Evolutionary conservation across 108 stramenopile genomes (phyloP), one percentile per base, ranked within the genome.

Genomic region (Chaetoceros muelleri): DNA sequence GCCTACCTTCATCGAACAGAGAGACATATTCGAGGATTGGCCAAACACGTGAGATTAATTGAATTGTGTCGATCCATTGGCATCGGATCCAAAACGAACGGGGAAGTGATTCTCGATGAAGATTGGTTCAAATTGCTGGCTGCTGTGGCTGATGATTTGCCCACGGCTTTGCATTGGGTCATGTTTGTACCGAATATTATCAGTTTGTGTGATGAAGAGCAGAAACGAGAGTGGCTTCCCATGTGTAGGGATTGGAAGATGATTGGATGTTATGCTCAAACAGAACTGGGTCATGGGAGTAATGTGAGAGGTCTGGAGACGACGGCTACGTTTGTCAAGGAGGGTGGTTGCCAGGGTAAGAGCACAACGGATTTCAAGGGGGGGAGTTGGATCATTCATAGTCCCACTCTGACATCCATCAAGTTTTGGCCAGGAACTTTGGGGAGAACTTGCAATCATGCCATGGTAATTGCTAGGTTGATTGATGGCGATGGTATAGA

Each of bases 391-490:
- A 65, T 90, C 19, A 74, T 97, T 23, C 53, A 97, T 60, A 83
- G 83, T 21, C 96, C 96, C 0, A 90, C 91, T 1, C 49, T 95
- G 46, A 94, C 95, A 2, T 81, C 82, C 53, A 58, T 71, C 30
- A 96, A 96, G 50, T 95, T 94, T 71, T 98, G 98, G 98, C 96
- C 95, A 27, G 95, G 95, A 3, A 93, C 91, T 1, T 53, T 96
- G 54, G 98, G 96, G 1, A 76, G 79, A 24, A 95, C 93, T 2
- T 95, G 93, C 64, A 98, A 85, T 62, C 93, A 96, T 60, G 95
- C 95, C 53, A 94, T 96, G 85, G 95, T 98, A 19, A 96, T 95
- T 67, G 98, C 98, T 10, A 93, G 81, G 24, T 71, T 96, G 24
- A 88, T 98, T 52, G 90, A 95, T 63, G 93, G 87, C 0, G 52